Percentiles rank a stretch among this genome's conserved stretches.
phyloP scores from a whole-genome alignment of 192 early-diverging fungal genomes.

The Martensiomyces pterosporus region DNA sequence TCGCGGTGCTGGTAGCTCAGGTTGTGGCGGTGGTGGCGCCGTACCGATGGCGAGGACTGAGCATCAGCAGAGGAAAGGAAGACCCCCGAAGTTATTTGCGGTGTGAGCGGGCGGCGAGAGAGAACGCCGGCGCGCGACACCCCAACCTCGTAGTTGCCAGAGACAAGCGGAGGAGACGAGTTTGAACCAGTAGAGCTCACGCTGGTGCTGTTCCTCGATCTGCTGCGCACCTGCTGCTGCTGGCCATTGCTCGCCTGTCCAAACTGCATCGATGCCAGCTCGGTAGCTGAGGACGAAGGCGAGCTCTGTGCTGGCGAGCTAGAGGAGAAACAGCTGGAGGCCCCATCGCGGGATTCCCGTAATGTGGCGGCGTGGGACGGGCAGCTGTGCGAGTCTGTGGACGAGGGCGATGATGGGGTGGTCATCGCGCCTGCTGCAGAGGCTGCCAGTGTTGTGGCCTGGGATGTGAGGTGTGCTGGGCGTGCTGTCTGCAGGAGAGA shows the following conservation, averaged over 20 bases:
- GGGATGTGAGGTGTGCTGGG: conserved; percentile 5
- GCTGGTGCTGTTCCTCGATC: conserved; percentile 27
- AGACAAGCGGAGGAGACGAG: too few relatives aligned
- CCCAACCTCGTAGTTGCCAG: too few relatives aligned
- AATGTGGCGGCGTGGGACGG: conserved; percentile 1
- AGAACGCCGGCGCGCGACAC: too few relatives aligned
- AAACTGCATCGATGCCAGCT: conserved; percentile 31
- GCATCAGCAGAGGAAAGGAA: conserved; percentile 9
- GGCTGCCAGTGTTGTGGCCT: neutral
- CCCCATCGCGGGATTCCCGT: too few relatives aligned
- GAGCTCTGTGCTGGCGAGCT: too few relatives aligned
- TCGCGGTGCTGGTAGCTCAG: conserved; percentile 33
- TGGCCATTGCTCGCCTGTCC: conserved; percentile 8
- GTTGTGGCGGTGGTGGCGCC: conserved; percentile 31
- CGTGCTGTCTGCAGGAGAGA: conserved; percentile 17
- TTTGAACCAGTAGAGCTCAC: conserved; percentile 14
- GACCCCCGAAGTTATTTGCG: conserved; percentile 26
- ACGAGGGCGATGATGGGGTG: conserved; percentile 7
- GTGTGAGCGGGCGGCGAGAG: conserved; percentile 42
- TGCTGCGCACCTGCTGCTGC: conserved; percentile 8
- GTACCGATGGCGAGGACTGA: conserved; percentile 20
- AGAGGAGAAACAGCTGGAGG: too few relatives aligned
- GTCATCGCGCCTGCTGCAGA: conserved; percentile 5
- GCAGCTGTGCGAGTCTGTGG: neutral
- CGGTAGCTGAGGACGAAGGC: conserved; percentile 16